Evolutionary conservation across 495 filamentous ascomycete genomes (phyloP), one percentile per base, ranked within the genome.

Genomic region (Clavariopsis aquatica): DNA sequence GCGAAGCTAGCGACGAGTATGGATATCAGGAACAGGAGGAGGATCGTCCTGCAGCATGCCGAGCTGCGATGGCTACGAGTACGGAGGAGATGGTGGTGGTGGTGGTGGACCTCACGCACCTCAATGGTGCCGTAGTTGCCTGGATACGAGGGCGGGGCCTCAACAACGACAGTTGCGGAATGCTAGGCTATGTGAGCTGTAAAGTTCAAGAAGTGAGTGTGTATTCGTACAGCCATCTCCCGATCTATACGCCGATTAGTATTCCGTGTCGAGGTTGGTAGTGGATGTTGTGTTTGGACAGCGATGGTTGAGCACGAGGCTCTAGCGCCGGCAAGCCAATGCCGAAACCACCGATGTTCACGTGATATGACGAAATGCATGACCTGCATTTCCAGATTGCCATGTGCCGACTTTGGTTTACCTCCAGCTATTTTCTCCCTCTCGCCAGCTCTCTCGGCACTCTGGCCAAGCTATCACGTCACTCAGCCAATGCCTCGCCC

Each of bases 101-200:
- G 38, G 41, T 60, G 64, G 41, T 60, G 62, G 8, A 43, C 38
- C 38, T 43, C 38, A 26, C 59, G 62, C 10, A 52, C 45, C 13
- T 66, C 56, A 49, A 66, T 57, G 57, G 64, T 56, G 24, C 57
- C 56, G 26, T 66, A 66, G 57, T 57, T 38, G 17, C 49, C 51
- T 2, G 64, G 54, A 26, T 66, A 66, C 26, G 56, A 23, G 1
- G 64, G 64, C 22, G 64, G 57, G 26, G 29, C n/a, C 15, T 43
- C 45, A 19, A 23, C 26, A 27, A 64, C 36, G 26, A 64, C 38
- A 47, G 56, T 49, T 51, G 55, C 52, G 49, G 38, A 47, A n/a
- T 52, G 62, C 55, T 65, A 46, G 24, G 20, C n/a, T 12, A 52
- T 1, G 28, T 45, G 7, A 45, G 20, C 22, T 22, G 54, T 12